Conservation (phyloP, 345 rosid species). For the Populus davidiana region DNA sequence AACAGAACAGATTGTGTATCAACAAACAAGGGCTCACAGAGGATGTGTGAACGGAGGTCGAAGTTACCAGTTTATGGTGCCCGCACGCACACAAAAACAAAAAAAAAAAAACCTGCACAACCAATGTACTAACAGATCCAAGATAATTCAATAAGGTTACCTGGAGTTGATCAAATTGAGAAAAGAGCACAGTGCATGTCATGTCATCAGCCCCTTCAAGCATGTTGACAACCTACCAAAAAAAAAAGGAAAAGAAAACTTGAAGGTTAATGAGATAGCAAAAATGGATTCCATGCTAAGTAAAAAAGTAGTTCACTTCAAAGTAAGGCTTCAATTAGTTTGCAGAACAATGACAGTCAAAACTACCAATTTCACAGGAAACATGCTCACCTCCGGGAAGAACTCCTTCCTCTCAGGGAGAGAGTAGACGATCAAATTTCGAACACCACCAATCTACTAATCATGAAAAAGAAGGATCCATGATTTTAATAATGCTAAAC, state of each 20-base stretch:
- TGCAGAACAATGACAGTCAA: neutral
- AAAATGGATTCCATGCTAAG: neutral
- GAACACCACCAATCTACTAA: conserved; percentile 79
- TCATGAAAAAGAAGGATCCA: conserved; percentile 5
- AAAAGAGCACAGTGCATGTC: conserved; percentile 78
- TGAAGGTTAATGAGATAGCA: neutral
- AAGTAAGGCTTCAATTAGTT: neutral
- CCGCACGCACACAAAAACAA: neutral
- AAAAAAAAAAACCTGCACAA: neutral
- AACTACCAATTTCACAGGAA: conserved; percentile 2
- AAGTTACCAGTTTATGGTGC: neutral
- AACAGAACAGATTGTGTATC: neutral
- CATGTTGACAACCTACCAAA: conserved; percentile 76
- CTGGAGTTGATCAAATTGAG: conserved; percentile 62
- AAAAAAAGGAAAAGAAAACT: neutral
- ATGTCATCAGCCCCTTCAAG: conserved; percentile 66
- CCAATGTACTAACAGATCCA: neutral
- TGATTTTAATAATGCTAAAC: neutral
- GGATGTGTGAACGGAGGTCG: neutral
- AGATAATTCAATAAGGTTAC: conserved; percentile 36
- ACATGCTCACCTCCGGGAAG: conserved; percentile 69
- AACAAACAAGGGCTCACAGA: neutral
- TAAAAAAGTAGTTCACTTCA: neutral
- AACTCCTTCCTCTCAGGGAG: conserved; percentile 93
- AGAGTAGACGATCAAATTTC: conserved; percentile 76